These are phyloP conservation scores for Leccinum griseonigrum DNA, from an alignment of 1,284 basidiomycete species.

Conservation along the genomic window DNA sequence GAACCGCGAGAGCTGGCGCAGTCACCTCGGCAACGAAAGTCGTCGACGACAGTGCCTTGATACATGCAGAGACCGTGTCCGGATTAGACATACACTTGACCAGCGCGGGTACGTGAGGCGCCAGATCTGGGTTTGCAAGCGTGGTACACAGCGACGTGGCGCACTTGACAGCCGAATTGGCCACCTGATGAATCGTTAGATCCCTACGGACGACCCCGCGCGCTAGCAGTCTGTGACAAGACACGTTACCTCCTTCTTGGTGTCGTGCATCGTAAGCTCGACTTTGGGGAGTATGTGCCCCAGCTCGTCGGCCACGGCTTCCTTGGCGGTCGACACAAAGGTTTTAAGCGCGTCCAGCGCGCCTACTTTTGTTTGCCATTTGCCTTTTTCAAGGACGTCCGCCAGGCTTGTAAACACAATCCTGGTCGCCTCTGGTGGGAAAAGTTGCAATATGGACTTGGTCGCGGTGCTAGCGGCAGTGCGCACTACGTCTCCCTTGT, in stretches of 20 bases:
- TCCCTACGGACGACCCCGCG: not conserved
- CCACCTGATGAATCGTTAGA: conserved; percentile 58
- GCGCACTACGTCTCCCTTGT: conserved; percentile 93
- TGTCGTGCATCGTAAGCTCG: conserved; percentile 94
- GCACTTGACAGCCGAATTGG: conserved; percentile 86
- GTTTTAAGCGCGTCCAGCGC: conserved; percentile 83
- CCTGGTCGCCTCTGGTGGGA: conserved; percentile 81
- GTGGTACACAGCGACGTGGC: conserved; percentile 92
- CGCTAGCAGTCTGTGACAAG: conserved; percentile 15
- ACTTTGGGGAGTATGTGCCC: conserved; percentile 85
- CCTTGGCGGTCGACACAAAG: conserved; percentile 71
- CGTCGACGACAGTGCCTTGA: conserved; percentile 93
- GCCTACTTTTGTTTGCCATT: conserved; percentile 97
- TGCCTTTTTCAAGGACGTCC: conserved; percentile 76
- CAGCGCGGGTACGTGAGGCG: conserved; percentile 86
- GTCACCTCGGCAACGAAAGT: conserved; percentile 99
- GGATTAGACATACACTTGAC: conserved; percentile 97
- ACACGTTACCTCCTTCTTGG: conserved; percentile 80
- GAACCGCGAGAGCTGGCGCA: conserved; percentile 92
- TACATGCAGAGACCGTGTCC: conserved; percentile 83
- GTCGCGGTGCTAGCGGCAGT: conserved; percentile 80
- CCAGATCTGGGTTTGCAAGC: conserved; percentile 92
- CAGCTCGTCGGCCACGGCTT: conserved; percentile 84
- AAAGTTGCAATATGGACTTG: conserved; percentile 82
- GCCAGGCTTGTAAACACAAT: conserved; percentile 74